phyloP scores from a whole-genome alignment of 345 rosid genomes.

The Populus pruinosa region DNA sequence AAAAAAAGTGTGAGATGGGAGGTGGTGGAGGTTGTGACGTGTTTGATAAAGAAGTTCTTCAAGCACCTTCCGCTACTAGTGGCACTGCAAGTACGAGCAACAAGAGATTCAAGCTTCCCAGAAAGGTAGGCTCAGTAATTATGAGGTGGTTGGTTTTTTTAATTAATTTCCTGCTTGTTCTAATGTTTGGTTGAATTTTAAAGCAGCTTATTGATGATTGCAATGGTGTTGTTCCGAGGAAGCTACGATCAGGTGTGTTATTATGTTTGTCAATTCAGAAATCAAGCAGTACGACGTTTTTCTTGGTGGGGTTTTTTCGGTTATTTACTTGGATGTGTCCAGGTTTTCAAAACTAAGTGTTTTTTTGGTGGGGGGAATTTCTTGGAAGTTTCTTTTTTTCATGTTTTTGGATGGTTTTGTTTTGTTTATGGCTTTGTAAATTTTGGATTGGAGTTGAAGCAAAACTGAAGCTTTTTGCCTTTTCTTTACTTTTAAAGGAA shows the following conservation, averaged over 20 bases:
- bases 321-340: slow-evolving; percentile 4
- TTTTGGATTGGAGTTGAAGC: slow-evolving; percentile 49
- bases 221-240: slow-evolving; percentile 75
- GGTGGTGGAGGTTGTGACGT: slow-evolving; percentile 23
- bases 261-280: slow-evolving; percentile 20
- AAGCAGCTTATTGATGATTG: slow-evolving; percentile 45
- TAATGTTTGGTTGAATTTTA: not conserved
- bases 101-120: slow-evolving; percentile 51
- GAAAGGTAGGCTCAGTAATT: slow-evolving; percentile 38
- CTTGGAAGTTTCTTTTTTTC: slow-evolving; percentile 45
- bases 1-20: slow-evolving; percentile 38
- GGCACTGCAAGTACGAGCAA: slow-evolving; percentile 14
- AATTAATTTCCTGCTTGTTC: not conserved
- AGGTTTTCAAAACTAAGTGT: slow-evolving; percentile 10
- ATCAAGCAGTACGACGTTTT: not conserved
- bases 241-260: slow-evolving; percentile 84
- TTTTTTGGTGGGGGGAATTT: slow-evolving; percentile 28
- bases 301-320: not conserved
- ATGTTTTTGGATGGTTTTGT: not conserved
- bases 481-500: slow-evolving; percentile 42
- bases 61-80: slow-evolving; percentile 18
- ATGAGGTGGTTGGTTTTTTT: not conserved
- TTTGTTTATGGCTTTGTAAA: slow-evolving; percentile 14
- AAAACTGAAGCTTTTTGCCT: slow-evolving; percentile 38
- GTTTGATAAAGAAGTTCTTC: slow-evolving; percentile 34